These are phyloP conservation scores for Myrica gale DNA, from an alignment of 306 rosid species.

Conservation along the genomic window DNA sequence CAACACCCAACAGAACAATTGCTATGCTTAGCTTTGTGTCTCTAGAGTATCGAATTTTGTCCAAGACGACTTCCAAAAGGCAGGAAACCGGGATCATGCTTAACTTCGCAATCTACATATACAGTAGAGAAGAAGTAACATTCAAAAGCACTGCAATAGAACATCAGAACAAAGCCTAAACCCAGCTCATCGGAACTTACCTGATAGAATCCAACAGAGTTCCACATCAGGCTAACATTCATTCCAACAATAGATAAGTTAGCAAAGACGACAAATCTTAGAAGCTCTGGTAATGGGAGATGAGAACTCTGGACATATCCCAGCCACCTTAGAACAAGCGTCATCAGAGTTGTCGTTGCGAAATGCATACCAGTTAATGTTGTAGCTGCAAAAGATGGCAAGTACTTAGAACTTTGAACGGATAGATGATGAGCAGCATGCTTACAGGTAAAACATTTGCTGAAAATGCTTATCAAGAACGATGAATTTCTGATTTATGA, in stretches of 20 bases:
- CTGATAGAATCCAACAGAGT: conserved; percentile 96
- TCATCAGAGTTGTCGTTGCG: conserved; percentile 72
- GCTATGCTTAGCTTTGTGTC: conserved; percentile 75
- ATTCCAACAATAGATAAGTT: conserved; percentile 91
- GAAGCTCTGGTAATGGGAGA: conserved; percentile 73
- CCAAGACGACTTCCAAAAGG: conserved; percentile 71
- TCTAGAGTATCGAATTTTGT: conserved; percentile 76
- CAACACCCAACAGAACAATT: conserved; percentile 78
- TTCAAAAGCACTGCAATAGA: conserved; percentile 18
- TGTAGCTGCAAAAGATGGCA: conserved; percentile 65
- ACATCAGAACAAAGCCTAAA: conserved; percentile 20
- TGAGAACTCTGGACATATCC: conserved; percentile 77
- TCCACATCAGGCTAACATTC: conserved; percentile 96
- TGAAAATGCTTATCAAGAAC: neutral
- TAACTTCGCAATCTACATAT: conserved; percentile 77
- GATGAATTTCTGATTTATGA: neutral
- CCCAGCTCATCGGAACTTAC: conserved; percentile 34
- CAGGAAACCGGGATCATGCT: conserved; percentile 91
- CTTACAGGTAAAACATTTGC: neutral
- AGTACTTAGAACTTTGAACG: neutral
- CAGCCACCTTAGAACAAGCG: conserved; percentile 55
- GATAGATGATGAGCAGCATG: neutral
- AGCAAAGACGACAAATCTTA: conserved; percentile 78
- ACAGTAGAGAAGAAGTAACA: conserved; percentile 24
- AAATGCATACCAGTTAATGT: conserved; percentile 87